Evolutionary conservation across 2,329 filamentous ascomycete species (phyloP), one percentile per base, ranked within the genome.

Genomic region (Thermothelomyces thermophilus): DNA sequence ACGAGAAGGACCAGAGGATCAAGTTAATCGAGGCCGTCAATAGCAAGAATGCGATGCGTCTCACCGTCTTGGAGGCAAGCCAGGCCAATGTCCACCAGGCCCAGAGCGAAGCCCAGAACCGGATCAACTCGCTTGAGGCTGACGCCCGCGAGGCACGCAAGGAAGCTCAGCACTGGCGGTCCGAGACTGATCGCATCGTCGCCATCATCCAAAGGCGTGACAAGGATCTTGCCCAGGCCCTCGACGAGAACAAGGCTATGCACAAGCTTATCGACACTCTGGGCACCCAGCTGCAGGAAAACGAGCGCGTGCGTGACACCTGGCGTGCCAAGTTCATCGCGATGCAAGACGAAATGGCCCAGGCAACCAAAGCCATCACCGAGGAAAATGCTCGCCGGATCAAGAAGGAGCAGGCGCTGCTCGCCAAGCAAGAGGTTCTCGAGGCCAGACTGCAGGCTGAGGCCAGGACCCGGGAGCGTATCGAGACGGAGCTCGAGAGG

Each of bases 321-420:
- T 90, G 94, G 79, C 84, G 89, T 58, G 74, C 75, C 64, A 95
- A 93, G 68, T 86, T 96, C 62, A 81, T 91, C 59, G 82, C 82
- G 52, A 73, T 98, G 34, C 90, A 97, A 67, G 80, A 89, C 56
- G 89, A 96, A 59, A 91, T 97, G 84, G 79, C 83, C 28, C 75
- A 75, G 49, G 87, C 89, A 42, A 84, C 87, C 46, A 81, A 82
- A 41, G 85, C 95, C 54, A 82, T 96, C 54, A 83, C 86, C 19
- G 82, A 87, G 60, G 90, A 97, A 63, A 91, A 90, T 63, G 82
- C 85, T 26, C 76, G 79, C 31, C 90, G 86, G 70, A 81, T 82
- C 60, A 86, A 86, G 69, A 85, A 85, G 64, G 87, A 94, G 64
- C 82, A 87, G 58, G 83, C 88, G 51, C 80, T 87, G 57, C 74